These are phyloP conservation scores for Backusella sp. DNA, from an alignment of 192 early-diverging fungal genomes.

Conservation along the genomic window DNA sequence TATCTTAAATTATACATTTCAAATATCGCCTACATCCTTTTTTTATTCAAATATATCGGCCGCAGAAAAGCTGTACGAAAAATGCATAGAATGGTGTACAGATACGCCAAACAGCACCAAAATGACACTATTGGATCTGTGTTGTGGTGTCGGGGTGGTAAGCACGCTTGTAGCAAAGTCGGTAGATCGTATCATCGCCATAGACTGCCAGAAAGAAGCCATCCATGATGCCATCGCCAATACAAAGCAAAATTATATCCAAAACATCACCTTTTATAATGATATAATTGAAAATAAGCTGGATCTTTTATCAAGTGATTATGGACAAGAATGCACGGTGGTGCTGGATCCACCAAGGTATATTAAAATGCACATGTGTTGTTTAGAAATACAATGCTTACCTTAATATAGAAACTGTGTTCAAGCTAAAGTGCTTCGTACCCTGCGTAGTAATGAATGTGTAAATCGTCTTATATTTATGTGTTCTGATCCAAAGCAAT, in stretches of 20 bases:
- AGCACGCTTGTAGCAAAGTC: background rate
- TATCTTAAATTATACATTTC: background rate
- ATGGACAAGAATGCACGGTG: conserved; percentile 58
- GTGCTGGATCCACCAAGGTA: conserved; percentile 76
- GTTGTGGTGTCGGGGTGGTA: background rate
- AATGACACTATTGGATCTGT: background rate
- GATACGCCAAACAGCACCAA: background rate
- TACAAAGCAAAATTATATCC: background rate
- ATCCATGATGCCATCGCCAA: background rate
- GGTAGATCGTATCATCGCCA: background rate
- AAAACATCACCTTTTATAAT: conserved; percentile 25
- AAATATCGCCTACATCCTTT: background rate
- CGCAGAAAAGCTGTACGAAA: background rate
- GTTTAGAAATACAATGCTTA: background rate
- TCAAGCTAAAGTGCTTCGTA: conserved; percentile 56
- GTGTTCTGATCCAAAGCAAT: conserved; percentile 60
- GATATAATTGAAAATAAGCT: conserved; percentile 60
- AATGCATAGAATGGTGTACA: background rate
- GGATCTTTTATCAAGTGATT: conserved; percentile 21
- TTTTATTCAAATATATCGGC: background rate
- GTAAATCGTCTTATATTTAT: conserved; percentile 64
- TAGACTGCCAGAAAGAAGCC: background rate
- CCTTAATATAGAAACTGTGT: conserved; percentile 47
- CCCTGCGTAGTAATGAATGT: conserved; percentile 53
- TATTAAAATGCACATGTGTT: background rate